Percentiles rank a stretch among this genome's conserved stretches.
Conservation (phyloP, 2,329 filamentous ascomycete species). For the Monilinia vaccinii-corymbosi region DNA sequence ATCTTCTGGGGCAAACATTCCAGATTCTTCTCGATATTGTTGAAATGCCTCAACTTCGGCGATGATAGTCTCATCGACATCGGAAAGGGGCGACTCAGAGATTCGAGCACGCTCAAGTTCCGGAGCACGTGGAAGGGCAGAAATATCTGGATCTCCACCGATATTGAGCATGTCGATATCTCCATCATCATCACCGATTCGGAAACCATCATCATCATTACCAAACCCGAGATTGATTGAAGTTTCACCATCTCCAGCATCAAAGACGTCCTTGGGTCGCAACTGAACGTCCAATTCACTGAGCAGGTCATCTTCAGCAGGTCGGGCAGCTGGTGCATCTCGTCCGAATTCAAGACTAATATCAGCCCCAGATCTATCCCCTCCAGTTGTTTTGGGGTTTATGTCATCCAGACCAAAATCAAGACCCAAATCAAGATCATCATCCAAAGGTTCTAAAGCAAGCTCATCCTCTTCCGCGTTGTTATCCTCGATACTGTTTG, state of each 20-base stretch:
- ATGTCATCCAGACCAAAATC: constrained; percentile 46
- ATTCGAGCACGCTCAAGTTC: constrained; percentile 49
- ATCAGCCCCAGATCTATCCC: constrained; percentile 32
- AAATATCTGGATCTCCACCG: constrained; percentile 48
- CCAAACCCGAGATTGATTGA: constrained; percentile 46
- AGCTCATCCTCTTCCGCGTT: constrained; percentile 45
- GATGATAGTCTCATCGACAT: constrained; percentile 56
- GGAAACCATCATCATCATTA: constrained; percentile 40
- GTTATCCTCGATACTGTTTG: constrained; percentile 44
- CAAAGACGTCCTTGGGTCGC: constrained; percentile 45
- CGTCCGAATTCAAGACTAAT: constrained; percentile 80
- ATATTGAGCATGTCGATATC: constrained; percentile 55
- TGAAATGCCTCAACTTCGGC: constrained; percentile 48
- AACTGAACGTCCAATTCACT: constrained; percentile 49
- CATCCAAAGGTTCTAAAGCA: constrained; percentile 45
- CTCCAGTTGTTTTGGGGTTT: constrained; percentile 18
- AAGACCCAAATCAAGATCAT: constrained; percentile 66
- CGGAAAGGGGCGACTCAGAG: constrained; percentile 61
- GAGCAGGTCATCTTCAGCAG: constrained; percentile 61
- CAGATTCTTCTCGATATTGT: constrained; percentile 38
- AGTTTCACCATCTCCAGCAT: constrained; percentile 41
- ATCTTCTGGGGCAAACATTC: constrained; percentile 48
- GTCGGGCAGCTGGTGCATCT: constrained; percentile 63
- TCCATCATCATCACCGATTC: constrained; percentile 53
- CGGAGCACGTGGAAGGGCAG: constrained; percentile 38